Base-by-base conservation (phyloP, 257 asterid genomes). In the Perilla frutescens region DNA sequence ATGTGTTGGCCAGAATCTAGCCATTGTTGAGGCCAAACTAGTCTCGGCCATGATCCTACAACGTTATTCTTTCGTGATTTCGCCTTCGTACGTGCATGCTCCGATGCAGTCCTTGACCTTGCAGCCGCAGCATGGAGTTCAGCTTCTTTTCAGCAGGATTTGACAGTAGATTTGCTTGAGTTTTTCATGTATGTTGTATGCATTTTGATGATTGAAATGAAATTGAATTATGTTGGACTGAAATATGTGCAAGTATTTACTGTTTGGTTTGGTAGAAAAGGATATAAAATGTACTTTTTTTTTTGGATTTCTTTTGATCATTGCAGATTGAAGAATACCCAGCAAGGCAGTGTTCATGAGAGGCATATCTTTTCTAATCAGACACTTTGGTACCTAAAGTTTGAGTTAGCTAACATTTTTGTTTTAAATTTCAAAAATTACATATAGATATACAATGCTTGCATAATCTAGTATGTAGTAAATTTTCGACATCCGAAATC, bases 1-100 rank as follows among this genome's bases (percentile, higher is more conserved):
- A 10, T 90, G 96, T n/a, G 88, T 86, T 8, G 96, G 96, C 14
- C 95, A 88, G 84, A 90, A 85, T 71, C 70, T 90, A 10, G 92
- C 95, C 47, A n/a, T 86, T 45, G 84, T 84, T n/a, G 92, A 90
- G 76, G 86, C 89, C 26, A 90, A 88, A 60, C 53, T 83, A 67
- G 84, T 82, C 31, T 77, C 88, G 44, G 86, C 91, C 3, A 79
- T 78, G 83, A 79, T 90, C 45, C 81, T 88, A 36, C 78, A 63
- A 65, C 83, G 43, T 12, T 90, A 82, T 57, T 77, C 86, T 14
- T 84, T 88, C 41, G 82, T 13, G 64, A 58, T 86, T 59, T 90
- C 96, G 3, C 88, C 95, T 0, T 80, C 94, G 1, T 90, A 90
- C 41, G 84, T 81, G 12, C 96, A 90, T 76, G 91, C 96, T 71